Percentiles rank a stretch among this genome's conserved stretches.
phyloP scores from a whole-genome alignment of 768 basidiomycete species.

The Russula griseocarnosa region DNA sequence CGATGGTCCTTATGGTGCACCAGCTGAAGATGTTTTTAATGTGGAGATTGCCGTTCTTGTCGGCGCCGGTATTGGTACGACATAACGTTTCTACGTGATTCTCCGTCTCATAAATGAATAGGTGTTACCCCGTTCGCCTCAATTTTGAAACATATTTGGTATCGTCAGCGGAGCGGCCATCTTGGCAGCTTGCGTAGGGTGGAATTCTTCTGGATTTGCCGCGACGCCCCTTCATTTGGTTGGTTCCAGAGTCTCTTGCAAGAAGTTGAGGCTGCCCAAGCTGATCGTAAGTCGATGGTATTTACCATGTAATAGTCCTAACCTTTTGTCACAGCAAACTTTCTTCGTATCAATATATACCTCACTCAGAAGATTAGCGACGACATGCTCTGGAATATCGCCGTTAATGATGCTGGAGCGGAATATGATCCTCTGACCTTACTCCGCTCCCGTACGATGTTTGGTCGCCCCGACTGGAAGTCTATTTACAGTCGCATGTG shows the following conservation, averaged over 20 bases:
- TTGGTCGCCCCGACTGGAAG: conserved; percentile 89
- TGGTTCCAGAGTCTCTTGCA: conserved; percentile 92
- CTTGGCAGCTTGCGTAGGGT: conserved; percentile 81
- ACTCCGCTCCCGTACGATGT: conserved; percentile 84
- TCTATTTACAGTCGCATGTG: conserved; percentile 71
- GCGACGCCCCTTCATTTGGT: conserved; percentile 94
- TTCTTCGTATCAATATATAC: conserved; percentile 88
- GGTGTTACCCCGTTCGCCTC: conserved; percentile 94
- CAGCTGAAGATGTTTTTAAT: conserved; percentile 85
- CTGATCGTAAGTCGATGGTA: conserved; percentile 62
- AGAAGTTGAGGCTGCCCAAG: conserved; percentile 84
- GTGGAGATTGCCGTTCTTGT: conserved; percentile 86
- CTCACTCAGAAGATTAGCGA: conserved; percentile 81
- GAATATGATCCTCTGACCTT: conserved; percentile 88
- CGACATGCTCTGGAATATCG: conserved; percentile 90
- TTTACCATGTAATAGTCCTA: background rate
- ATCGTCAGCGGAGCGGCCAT: conserved; percentile 73
- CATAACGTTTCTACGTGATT: conserved; percentile 1
- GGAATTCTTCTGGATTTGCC: conserved; percentile 93
- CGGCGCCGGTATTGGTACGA: conserved; percentile 84
- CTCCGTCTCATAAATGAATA: conserved; percentile 31
- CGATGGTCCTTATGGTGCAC: conserved; percentile 91
- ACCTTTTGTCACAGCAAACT: conserved; percentile 57
- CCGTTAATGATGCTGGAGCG: conserved; percentile 79
- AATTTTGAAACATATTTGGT: conserved; percentile 95